Conservation (phyloP, 2,329 filamentous ascomycete genomes). For the Verticillium dahliae region DNA sequence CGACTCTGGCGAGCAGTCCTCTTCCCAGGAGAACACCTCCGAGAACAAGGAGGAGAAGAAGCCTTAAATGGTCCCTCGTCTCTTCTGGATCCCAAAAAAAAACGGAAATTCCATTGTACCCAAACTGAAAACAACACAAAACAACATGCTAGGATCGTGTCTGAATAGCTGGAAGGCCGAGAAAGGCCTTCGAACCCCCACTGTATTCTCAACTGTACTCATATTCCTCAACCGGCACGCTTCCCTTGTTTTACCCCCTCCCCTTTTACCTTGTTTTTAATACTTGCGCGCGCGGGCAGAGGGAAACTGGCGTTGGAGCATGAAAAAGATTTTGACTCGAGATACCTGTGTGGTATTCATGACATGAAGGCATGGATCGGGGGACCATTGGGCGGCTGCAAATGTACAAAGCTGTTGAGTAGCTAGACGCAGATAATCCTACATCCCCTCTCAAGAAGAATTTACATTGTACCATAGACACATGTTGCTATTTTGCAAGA, state of each 20-base stretch:
- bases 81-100: conserved; percentile 14
- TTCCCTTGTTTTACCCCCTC: conserved; percentile 17
- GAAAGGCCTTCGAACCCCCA: conserved; percentile 19
- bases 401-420: conserved; percentile 35
- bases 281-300: conserved; percentile 30
- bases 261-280: conserved; percentile 39
- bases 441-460: conserved; percentile 47
- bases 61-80: conserved; percentile 41
- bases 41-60: conserved; percentile 75
- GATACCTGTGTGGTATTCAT: conserved; percentile 35
- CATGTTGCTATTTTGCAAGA: background rate
- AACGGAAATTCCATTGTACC: no score
- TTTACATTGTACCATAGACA: background rate
- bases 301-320: conserved; percentile 44
- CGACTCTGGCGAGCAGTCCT: conserved; percentile 55
- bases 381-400: conserved; percentile 32
- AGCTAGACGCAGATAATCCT: conserved; percentile 44
- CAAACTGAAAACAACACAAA: conserved; percentile 1
- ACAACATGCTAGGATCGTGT: conserved; percentile 14
- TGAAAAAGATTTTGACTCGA: conserved; percentile 35
- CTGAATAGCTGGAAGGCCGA: conserved; percentile 23
- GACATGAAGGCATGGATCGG: conserved; percentile 36
- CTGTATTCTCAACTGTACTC: conserved; percentile 44
- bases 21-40: conserved; percentile 24
- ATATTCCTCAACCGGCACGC: conserved; percentile 30